phyloP scores from a whole-genome alignment of 2,329 filamentous ascomycete species.

The Pyricularia sp. region DNA sequence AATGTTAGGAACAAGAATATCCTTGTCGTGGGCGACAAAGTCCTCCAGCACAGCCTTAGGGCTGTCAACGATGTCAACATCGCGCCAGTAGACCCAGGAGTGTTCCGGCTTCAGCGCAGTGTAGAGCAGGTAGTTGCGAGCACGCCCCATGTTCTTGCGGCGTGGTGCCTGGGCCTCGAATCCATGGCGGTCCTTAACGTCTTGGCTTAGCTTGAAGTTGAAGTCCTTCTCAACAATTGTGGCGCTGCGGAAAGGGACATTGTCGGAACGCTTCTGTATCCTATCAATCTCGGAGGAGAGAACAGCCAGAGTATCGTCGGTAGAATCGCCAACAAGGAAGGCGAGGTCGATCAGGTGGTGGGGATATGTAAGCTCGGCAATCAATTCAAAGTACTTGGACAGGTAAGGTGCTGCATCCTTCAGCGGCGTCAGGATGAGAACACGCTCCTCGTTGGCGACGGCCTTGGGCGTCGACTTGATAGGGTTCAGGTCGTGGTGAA shows the following conservation, averaged over 20 bases:
- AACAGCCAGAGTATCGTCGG: slow-evolving; percentile 81
- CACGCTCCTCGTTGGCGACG: slow-evolving; percentile 64
- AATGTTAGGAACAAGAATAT: slow-evolving; percentile 87
- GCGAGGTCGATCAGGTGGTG: slow-evolving; percentile 90
- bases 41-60: slow-evolving; percentile 82
- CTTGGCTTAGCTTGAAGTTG: slow-evolving; percentile 58
- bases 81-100: slow-evolving; percentile 97
- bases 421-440: slow-evolving; percentile 85
- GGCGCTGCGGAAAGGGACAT: slow-evolving; percentile 73
- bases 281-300: slow-evolving; percentile 76
- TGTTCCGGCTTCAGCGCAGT: slow-evolving; percentile 83
- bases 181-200: slow-evolving; percentile 69
- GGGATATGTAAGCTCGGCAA: slow-evolving; percentile 82
- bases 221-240: slow-evolving; percentile 89
- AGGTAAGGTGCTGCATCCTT: slow-evolving; percentile 78
- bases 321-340: slow-evolving; percentile 86
- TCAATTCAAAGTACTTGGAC: slow-evolving; percentile 82
- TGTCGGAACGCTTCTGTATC: slow-evolving; percentile 69
- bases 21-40: slow-evolving; percentile 84
- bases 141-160: slow-evolving; percentile 78
- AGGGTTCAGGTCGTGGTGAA: slow-evolving; percentile 70
- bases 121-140: slow-evolving; percentile 81
- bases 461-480: slow-evolving; percentile 73
- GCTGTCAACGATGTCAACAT: slow-evolving; percentile 91
- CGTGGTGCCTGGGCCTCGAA: slow-evolving; percentile 82